phyloP scores from a whole-genome alignment of 768 basidiomycete genomes.

The Suillus lakei region DNA sequence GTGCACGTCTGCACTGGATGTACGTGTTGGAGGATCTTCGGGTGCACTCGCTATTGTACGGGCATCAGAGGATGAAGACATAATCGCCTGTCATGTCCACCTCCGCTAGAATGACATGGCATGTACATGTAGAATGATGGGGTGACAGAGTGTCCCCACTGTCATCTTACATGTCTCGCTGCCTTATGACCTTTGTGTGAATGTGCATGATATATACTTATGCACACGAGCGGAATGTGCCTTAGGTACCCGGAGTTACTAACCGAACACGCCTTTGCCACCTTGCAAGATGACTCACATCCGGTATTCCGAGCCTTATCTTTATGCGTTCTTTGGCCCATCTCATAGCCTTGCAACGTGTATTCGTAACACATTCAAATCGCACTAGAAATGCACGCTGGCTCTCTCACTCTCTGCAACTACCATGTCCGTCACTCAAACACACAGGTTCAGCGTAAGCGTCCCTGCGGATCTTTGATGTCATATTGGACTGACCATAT shows the following conservation, averaged over 20 bases:
- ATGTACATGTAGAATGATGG: not conserved
- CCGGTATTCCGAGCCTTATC: constrained; percentile 14
- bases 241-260: constrained; percentile 6
- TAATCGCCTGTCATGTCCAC: not conserved
- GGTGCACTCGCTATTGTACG: not conserved
- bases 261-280: constrained; percentile 36
- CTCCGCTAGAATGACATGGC: not conserved
- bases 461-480: not conserved
- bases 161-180: not conserved
- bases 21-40: not conserved
- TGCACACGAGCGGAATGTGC: not conserved
- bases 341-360: constrained; percentile 13
- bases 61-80: not conserved
- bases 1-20: not conserved
- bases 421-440: constrained; percentile 14
- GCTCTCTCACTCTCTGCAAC: constrained; percentile 11
- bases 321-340: constrained; percentile 9
- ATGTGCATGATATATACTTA: not conserved
- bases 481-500: not conserved
- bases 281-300: constrained; percentile 26
- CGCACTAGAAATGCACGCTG: constrained; percentile 10
- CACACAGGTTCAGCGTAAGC: constrained; percentile 14
- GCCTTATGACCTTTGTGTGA: not conserved
- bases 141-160: not conserved
- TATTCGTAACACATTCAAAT: constrained; percentile 8